phyloP scores from a whole-genome alignment of 495 filamentous ascomycete species.

The Hypoxylon rickii region DNA sequence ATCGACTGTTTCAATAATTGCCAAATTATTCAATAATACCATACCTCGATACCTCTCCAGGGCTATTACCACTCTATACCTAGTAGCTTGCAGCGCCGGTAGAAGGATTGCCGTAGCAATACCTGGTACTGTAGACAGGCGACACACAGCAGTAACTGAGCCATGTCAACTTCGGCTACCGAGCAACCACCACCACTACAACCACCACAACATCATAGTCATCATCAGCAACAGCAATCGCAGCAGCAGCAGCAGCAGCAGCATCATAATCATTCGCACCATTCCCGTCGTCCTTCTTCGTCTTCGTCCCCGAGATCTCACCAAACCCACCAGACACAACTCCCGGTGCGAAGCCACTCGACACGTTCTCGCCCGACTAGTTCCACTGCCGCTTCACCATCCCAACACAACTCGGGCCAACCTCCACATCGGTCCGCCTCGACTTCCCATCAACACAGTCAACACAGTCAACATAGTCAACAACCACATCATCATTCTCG shows the following conservation, averaged over 20 bases:
- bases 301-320: conserved; percentile 30
- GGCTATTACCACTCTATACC: too few species aligned
- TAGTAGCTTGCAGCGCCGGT: too few species aligned
- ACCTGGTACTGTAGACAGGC: too few species aligned
- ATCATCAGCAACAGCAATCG: conserved; percentile 14
- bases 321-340: conserved; percentile 12
- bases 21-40: conserved; percentile 12
- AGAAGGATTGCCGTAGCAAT: conserved; percentile 27
- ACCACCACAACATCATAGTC: conserved; percentile 23
- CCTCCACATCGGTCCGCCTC: conserved; percentile 39
- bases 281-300: conserved; percentile 18
- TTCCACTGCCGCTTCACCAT: conserved; percentile 22
- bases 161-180: conserved; percentile 34
- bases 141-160: conserved; percentile 8
- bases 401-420: conserved; percentile 27
- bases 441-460: conserved; percentile 36
- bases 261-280: conserved; percentile 21
- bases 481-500: conserved; percentile 1
- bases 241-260: conserved; percentile 29
- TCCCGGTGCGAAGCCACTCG: conserved; percentile 35
- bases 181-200: conserved; percentile 35
- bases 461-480: conserved; percentile 19
- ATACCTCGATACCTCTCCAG: too few species aligned
- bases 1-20: conserved; percentile 7
- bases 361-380: conserved; percentile 39